These are phyloP conservation scores for Pythium aristosporum DNA, from an alignment of 352 stramenopile genomes.

Conservation along the genomic window DNA sequence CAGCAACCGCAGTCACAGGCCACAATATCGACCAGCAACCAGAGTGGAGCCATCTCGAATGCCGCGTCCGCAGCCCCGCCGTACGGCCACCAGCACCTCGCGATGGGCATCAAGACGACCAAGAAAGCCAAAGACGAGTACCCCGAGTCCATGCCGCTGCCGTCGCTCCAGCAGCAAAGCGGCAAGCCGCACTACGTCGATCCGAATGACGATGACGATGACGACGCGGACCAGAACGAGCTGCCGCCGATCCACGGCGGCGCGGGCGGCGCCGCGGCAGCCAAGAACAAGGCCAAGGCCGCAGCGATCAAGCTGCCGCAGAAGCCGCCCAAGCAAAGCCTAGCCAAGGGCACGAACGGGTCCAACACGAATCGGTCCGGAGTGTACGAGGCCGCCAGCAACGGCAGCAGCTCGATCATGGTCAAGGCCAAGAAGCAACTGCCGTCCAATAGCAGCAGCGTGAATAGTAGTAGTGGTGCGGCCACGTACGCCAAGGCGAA, in stretches of 20 bases:
- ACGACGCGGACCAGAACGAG: slow-evolving; percentile 40
- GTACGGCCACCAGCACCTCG: slow-evolving; percentile 30
- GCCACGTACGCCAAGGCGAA: slow-evolving; percentile 13
- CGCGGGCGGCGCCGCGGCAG: slow-evolving; percentile 4
- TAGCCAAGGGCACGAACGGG: slow-evolving; percentile 10
- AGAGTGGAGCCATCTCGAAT: neutral
- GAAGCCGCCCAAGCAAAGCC: slow-evolving; percentile 13
- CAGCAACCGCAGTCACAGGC: slow-evolving; percentile 12
- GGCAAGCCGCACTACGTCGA: slow-evolving; percentile 20
- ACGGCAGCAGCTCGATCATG: neutral
- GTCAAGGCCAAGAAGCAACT: slow-evolving; percentile 13
- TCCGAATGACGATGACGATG: slow-evolving; percentile 27
- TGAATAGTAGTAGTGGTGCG: neutral
- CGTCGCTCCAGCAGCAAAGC: slow-evolving; percentile 40
- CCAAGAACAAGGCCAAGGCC: slow-evolving; percentile 24
- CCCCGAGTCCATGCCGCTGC: slow-evolving; percentile 46
- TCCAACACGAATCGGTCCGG: slow-evolving; percentile 26
- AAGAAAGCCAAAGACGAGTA: slow-evolving; percentile 53
- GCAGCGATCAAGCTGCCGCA: slow-evolving; percentile 6
- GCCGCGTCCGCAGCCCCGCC: slow-evolving; percentile 2
- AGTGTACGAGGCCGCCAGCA: slow-evolving; percentile 9
- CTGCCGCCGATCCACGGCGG: slow-evolving; percentile 49
- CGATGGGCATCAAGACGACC: slow-evolving; percentile 36
- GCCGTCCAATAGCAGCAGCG: neutral
- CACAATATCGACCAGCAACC: neutral